Evolutionary conservation across 257 asterid species (phyloP).

Genomic region (Cynanchum wilfordii): DNA sequence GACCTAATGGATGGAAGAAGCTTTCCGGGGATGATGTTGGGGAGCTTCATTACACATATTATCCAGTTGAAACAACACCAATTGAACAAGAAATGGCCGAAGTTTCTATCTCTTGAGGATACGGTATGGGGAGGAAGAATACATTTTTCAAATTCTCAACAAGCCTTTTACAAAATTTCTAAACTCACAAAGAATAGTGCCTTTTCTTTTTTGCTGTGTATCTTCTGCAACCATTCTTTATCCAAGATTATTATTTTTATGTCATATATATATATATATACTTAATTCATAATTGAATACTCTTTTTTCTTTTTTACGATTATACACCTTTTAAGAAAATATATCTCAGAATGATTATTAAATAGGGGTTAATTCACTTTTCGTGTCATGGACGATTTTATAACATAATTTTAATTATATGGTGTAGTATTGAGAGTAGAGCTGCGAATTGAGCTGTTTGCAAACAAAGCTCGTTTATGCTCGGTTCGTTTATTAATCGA

Average conservation of each 20-base stretch:
- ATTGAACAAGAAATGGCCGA: slow-evolving; percentile 88
- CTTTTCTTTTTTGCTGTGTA: not conserved
- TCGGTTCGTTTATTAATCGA: too few relatives aligned
- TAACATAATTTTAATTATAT: too few relatives aligned
- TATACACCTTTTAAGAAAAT: too few relatives aligned
- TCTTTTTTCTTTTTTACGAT: too few relatives aligned
- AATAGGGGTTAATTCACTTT: too few relatives aligned
- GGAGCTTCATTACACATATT: slow-evolving; percentile 70
- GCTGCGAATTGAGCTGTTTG: too few relatives aligned
- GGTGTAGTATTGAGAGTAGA: too few relatives aligned
- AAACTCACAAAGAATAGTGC: not conserved
- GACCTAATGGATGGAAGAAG: slow-evolving; percentile 86
- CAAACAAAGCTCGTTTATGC: too few relatives aligned
- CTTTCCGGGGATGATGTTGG: slow-evolving; percentile 92
- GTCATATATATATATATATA: too few relatives aligned
- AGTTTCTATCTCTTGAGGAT: slow-evolving; percentile 36
- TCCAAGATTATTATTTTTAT: not conserved
- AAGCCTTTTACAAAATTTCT: not conserved
- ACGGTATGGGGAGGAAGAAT: not conserved
- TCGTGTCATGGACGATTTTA: too few relatives aligned
- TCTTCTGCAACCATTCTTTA: not conserved
- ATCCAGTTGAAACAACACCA: slow-evolving; percentile 57
- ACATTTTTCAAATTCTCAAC: not conserved
- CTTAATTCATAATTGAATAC: too few relatives aligned
- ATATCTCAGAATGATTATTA: too few relatives aligned